Base-by-base conservation (phyloP, 495 filamentous ascomycete genomes). In the Talaromyces wortmannii region DNA sequence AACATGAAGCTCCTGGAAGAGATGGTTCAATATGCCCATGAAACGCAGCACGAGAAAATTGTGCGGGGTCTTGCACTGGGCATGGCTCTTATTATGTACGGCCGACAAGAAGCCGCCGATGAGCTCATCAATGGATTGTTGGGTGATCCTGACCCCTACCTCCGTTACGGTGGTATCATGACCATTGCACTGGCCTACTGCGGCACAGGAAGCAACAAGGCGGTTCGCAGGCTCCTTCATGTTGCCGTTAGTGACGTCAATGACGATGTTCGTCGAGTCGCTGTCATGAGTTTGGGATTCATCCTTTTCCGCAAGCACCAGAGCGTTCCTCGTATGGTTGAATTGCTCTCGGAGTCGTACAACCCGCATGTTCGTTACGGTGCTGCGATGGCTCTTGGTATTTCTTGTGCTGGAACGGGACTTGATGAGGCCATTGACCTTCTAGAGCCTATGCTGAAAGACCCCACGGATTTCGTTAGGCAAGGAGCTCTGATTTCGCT, bases 341-440 rank as follows among this genome's bases (percentile, higher is more conserved):
- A 99, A 73, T 79, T 99, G 23, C 83, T 99, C 13, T 90, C 92
- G 6, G 95, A 99, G 69, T 96, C 91, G 0, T 99, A 99, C 76
- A 99, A 99, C 67, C 95, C 95, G 16, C 95, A 99, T 66, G 95
- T 99, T 31, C 88, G 95, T 45, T 99, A 99, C 59, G 95, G 95
- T 63, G 95, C 95, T 4, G 92, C 95, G 31, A 97, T 99, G 89
- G 95, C 95, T 13, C 82, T 99, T 12, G 95, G 95, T 71, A 97
- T 99, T 61, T 94, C 95, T 36, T 97, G 95, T 61, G 95, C 95
- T 29, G 95, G 95, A 31, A 99, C 95, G 42, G 95, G 95, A 17
- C 74, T 97, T 29, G 92, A 97, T 58, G 95, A 97, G 71, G 95
- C 95, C 3, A 95, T 97, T 59, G 95, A 97, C 59, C 79, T 99